Conservation (phyloP, 2,329 filamentous ascomycete genomes). For the Didymella sp. region DNA sequence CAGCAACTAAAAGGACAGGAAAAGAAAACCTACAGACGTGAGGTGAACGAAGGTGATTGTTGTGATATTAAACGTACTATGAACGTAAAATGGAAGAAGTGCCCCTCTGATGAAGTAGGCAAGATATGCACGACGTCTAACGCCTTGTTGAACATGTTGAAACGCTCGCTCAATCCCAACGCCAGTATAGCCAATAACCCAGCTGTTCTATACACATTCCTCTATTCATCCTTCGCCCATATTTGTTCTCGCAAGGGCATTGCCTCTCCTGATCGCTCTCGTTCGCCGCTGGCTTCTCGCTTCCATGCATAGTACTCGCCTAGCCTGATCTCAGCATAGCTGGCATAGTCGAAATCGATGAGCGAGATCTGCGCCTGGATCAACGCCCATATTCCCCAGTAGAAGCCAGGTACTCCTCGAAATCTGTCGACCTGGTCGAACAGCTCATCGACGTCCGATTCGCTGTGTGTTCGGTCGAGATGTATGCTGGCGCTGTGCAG, state of each 20-base stretch:
- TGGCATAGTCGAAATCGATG: slow-evolving; percentile 96
- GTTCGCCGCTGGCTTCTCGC: slow-evolving; percentile 39
- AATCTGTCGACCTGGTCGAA: slow-evolving; percentile 84
- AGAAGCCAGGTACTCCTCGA: slow-evolving; percentile 88
- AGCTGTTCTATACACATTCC: background rate
- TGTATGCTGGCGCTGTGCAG: slow-evolving; percentile 70
- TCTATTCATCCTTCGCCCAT: slow-evolving; percentile 17
- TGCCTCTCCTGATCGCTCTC: slow-evolving; percentile 8
- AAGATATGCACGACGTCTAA: slow-evolving; percentile 12
- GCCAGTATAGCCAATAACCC: slow-evolving; percentile 3
- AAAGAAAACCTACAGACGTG: background rate
- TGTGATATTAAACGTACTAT: slow-evolving; percentile 14
- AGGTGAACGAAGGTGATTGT: background rate
- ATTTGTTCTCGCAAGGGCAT: slow-evolving; percentile 17
- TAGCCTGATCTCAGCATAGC: slow-evolving; percentile 84
- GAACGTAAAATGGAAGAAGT: background rate
- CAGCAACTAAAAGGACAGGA: background rate
- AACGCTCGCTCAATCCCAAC: slow-evolving; percentile 19
- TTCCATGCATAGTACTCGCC: slow-evolving; percentile 96
- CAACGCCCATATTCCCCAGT: slow-evolving; percentile 91
- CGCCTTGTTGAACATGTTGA: slow-evolving; percentile 19
- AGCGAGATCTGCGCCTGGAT: slow-evolving; percentile 94
- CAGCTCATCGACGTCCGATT: slow-evolving; percentile 71
- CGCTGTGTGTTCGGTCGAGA: slow-evolving; percentile 46
- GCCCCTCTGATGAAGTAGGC: slow-evolving; percentile 16